These are phyloP conservation scores for Acanthamoeba sp. DNA, from an alignment of 208 protist genomes.

Conservation along the genomic window DNA sequence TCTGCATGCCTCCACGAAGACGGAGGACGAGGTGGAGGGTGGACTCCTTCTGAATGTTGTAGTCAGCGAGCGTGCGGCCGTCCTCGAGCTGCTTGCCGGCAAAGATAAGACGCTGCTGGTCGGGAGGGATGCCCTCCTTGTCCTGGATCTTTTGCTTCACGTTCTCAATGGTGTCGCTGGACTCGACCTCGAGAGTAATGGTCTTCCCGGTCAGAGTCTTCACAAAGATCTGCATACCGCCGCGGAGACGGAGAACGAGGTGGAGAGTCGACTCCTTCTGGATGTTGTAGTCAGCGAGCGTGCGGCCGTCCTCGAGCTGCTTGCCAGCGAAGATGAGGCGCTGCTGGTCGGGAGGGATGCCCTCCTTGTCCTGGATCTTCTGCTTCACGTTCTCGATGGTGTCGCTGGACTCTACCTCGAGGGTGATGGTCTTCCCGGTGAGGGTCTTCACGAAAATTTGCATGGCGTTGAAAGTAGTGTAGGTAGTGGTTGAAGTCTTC, in stretches of 20 bases:
- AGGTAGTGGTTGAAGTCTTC: neutral
- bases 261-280: constrained; percentile 87
- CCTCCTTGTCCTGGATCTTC: constrained; percentile 99
- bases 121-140: constrained; percentile 97
- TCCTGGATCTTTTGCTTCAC: constrained; percentile 99
- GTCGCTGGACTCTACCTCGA: constrained; percentile 97
- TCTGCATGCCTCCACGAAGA: constrained; percentile 94
- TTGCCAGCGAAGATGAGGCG: constrained; percentile 95
- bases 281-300: constrained; percentile 91
- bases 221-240: constrained; percentile 95
- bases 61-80: constrained; percentile 91
- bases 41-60: constrained; percentile 90
- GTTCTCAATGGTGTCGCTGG: constrained; percentile 97
- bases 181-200: constrained; percentile 98
- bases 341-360: constrained; percentile 96
- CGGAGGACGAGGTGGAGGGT: constrained; percentile 88
- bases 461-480: neutral
- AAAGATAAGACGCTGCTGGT: constrained; percentile 96
- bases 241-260: constrained; percentile 89
- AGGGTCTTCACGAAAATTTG: constrained; percentile 97
- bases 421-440: constrained; percentile 98
- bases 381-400: constrained; percentile 98
- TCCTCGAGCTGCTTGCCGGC: constrained; percentile 96
- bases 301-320: constrained; percentile 95
- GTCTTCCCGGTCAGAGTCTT: constrained; percentile 98